Evolutionary conservation across 768 basidiomycete species (phyloP).

Genomic region (Lyophyllum semitale): DNA sequence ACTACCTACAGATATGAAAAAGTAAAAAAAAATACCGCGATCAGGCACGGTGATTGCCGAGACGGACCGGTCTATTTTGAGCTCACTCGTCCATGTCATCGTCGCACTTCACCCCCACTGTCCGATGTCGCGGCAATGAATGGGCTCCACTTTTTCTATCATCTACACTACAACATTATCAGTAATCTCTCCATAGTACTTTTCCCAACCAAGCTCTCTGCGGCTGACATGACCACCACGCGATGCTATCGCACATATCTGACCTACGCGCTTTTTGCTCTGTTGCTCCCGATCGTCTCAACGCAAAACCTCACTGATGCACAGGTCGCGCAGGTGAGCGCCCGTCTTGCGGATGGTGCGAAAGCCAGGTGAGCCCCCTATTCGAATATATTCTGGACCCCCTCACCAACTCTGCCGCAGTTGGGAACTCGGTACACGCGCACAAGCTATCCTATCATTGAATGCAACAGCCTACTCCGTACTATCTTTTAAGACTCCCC

Average conservation of each 20-base stretch:
- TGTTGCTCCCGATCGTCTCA: conserved; percentile 3
- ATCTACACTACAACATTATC: not conserved
- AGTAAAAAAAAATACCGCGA: no score
- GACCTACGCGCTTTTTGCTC: not conserved
- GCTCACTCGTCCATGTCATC: not conserved
- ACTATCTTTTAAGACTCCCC: conserved; percentile 26
- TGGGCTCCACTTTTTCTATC: not conserved
- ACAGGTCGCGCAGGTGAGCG: conserved; percentile 34
- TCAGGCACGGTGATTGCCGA: no score
- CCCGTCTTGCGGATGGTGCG: conserved; percentile 38
- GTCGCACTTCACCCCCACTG: not conserved
- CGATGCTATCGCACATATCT: not conserved
- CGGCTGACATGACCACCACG: conserved; percentile 1
- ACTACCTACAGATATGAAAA: no score
- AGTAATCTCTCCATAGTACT: not conserved
- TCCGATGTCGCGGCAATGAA: not conserved
- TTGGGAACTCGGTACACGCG: conserved; percentile 59
- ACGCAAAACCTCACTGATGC: conserved; percentile 34
- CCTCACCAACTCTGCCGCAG: conserved; percentile 24
- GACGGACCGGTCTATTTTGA: not conserved
- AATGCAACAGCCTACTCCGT: conserved; percentile 49
- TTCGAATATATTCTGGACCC: not conserved
- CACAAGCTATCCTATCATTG: conserved; percentile 50
- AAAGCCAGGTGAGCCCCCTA: conserved; percentile 32
- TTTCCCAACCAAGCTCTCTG: not conserved